Base-by-base conservation (phyloP, 2,329 filamentous ascomycete species). In the Cladosporium austrohemisphaericum region DNA sequence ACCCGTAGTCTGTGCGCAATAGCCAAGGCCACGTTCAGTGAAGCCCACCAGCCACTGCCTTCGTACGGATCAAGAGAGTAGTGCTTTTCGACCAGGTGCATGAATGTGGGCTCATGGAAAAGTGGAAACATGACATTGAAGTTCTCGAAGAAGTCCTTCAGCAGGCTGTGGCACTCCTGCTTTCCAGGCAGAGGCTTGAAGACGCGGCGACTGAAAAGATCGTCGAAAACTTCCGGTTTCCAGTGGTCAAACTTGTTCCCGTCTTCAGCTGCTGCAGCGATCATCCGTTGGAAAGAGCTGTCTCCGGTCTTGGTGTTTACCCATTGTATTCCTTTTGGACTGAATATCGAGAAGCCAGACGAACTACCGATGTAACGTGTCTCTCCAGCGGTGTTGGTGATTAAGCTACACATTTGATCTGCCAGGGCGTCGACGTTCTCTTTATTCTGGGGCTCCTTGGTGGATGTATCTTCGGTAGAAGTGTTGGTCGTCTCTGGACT, bases 111-210 rank as follows among this genome's bases (percentile, higher is more conserved):
- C 67, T 96, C 91, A 68, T 98, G 93, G 63, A 95, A 98, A 3
- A 98, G 76, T 5, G 93, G 93, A 64, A 97, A 95, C 80, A 97
- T 92, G 80, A 89, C 93, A 73, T 98, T 98, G 77, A 98, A 97
- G 70, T 96, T 96, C 63, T 95, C 88, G 58, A 98, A 98, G 64
- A 86, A 98, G 68, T 98, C 93, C 68, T 86, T 89, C 53, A 96
- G 80, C 29, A 97, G 73, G 1, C 89, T 94, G 53, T 94, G 68
- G 1, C 90, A 88, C 70, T 96, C 91, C n/a, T 83, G 77, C 68
- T 94, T 94, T 1, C 87, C 76, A 2, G 93, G 93, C 25, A 97
- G 70, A 13, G 83, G 85, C 53, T 86, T 85, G 75, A 92, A 96
- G 22, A 95, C 79, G 13, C 85, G 84, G 29, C 91, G 83, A 46